phyloP scores from a whole-genome alignment of 2,329 filamentous ascomycete species.

The Pseudocercospora vitis region DNA sequence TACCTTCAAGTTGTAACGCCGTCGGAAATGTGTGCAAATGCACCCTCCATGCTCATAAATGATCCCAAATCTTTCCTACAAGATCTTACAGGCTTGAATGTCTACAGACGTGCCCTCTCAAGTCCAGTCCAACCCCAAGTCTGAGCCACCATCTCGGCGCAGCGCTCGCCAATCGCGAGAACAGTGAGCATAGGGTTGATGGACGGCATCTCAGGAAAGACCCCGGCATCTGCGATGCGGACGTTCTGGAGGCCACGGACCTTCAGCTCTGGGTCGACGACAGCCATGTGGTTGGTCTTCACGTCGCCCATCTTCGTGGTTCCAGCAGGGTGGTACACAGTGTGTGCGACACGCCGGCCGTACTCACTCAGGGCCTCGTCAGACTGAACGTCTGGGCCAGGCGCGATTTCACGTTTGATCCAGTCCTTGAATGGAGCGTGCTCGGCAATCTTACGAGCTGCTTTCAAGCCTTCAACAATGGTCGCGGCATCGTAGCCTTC shows the following conservation, averaged over 20 bases:
- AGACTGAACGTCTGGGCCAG: constrained; percentile 69
- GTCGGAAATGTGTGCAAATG: background rate
- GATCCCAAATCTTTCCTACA: no score
- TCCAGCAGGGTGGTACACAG: constrained; percentile 85
- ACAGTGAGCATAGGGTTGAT: constrained; percentile 93
- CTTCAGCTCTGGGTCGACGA: constrained; percentile 75
- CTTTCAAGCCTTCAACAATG: constrained; percentile 73
- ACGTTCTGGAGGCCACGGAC: constrained; percentile 71
- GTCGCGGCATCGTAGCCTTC: constrained; percentile 83
- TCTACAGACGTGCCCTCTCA: constrained; percentile 55
- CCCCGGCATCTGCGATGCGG: constrained; percentile 79
- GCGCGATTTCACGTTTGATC: constrained; percentile 80
- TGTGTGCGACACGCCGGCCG: constrained; percentile 77
- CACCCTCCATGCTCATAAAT: background rate
- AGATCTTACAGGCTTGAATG: background rate
- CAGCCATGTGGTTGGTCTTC: constrained; percentile 66
- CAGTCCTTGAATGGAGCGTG: constrained; percentile 77
- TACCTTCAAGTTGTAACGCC: background rate
- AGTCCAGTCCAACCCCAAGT: constrained; percentile 66
- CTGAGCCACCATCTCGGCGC: constrained; percentile 77
- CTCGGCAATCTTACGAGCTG: constrained; percentile 73
- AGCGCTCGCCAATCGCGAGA: constrained; percentile 76
- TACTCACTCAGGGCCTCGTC: constrained; percentile 83
- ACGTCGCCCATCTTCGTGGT: constrained; percentile 89
- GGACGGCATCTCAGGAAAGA: constrained; percentile 83